Percentiles rank a stretch among this genome's conserved stretches.
Conservation (phyloP, 106 monocot species). For the Platanthera zijinensis region DNA sequence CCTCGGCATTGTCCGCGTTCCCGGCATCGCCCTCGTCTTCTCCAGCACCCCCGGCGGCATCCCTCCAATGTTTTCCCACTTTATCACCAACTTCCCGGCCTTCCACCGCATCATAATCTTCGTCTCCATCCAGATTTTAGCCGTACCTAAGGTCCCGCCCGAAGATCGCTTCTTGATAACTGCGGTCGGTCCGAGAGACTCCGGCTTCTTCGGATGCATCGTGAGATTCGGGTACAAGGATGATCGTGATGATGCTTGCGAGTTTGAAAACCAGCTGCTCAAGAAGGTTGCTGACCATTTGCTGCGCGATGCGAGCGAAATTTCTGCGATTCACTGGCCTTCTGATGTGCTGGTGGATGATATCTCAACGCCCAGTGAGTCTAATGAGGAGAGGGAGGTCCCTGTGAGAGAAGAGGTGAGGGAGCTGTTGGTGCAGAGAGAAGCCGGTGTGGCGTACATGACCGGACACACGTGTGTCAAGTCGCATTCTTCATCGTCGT, state of each 20-base stretch:
- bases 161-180: slow-evolving; percentile 46
- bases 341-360: slow-evolving; percentile 14
- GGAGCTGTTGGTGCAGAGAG: slow-evolving; percentile 50
- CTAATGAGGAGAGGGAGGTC: background rate
- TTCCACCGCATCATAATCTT: slow-evolving; percentile 64
- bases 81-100: slow-evolving; percentile 76
- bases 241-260: slow-evolving; percentile 18
- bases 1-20: slow-evolving; percentile 58
- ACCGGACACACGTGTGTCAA: slow-evolving; percentile 51
- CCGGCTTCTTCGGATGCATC: slow-evolving; percentile 41
- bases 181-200: slow-evolving; percentile 36
- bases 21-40: slow-evolving; percentile 57
- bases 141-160: slow-evolving; percentile 37
- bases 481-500: slow-evolving; percentile 36
- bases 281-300: slow-evolving; percentile 57
- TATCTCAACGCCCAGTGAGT: background rate
- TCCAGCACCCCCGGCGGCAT: slow-evolving; percentile 29
- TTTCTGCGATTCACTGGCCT: background rate
- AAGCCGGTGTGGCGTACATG: slow-evolving; percentile 69
- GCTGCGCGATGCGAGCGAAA: slow-evolving; percentile 17
- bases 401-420: slow-evolving; percentile 35
- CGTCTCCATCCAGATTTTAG: slow-evolving; percentile 34
- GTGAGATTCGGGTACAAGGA: slow-evolving; percentile 76
- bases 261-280: slow-evolving; percentile 59
- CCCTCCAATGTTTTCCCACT: slow-evolving; percentile 75